Base-by-base conservation (phyloP, 805 yeast species). In the Zygosaccharomyces rouxii region DNA sequence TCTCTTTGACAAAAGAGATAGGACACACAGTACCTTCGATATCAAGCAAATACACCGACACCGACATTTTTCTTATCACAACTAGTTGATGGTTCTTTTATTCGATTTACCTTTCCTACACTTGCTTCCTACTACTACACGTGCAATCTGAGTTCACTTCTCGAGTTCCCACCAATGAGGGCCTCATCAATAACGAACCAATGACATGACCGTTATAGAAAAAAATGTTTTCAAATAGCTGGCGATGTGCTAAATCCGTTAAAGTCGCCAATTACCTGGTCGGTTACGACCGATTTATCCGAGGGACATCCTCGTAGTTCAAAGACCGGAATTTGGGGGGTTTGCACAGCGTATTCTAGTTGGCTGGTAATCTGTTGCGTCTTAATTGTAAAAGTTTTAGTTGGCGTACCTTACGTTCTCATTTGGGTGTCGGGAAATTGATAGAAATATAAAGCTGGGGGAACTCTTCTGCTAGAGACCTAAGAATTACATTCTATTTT, bases 21-120 rank as follows among this genome's bases (percentile, higher is more conserved):
- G 97, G 90, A 61, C 97, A 90, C 26, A 90, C 81, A 0, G 97
- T 90, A 14, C 98, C 98, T 63, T 90, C 98, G 30, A 89, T 88
- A 56, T 88, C 96, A 5, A 89, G 72, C 39, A 51, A 21, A 23
- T 44, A 33, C 10, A 16, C 42, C 14, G 42, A 25, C 18, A 10
- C 30, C 5, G 42, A 16, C 28, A 22, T 38, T 18, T 7, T 25
- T 25, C 10, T 25, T 7, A 25, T 11, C 10, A 25, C 3, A 10
- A 5, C 9, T 25, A 25, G 19, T 16, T 33, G 6, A 7, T 4
- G 18, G 35, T 30, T 30, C n/a, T 18, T 16, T 7, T 14, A 21
- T 33, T 33, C 10, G 21, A 16, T 33, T 14, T 11, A 29, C 31
- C 28, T 29, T 5, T 29, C n/a, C 13, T 5, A 10, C 5, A 29